These are phyloP conservation scores for Fusarium protoensiforme DNA, from an alignment of 2,329 filamentous ascomycete genomes.

Conservation along the genomic window DNA sequence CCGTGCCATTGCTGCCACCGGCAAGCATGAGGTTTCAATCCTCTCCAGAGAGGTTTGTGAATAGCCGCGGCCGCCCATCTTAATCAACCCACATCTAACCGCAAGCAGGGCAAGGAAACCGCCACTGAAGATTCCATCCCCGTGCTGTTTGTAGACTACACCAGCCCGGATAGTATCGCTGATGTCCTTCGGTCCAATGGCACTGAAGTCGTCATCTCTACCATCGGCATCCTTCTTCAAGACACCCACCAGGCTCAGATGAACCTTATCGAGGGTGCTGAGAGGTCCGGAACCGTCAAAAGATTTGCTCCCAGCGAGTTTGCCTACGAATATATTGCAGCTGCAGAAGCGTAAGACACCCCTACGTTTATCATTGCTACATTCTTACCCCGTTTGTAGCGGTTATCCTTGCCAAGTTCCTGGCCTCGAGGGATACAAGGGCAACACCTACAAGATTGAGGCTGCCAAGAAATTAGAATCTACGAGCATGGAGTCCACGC, in stretches of 20 bases:
- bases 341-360: background rate
- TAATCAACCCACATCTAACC: background rate
- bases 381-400: background rate
- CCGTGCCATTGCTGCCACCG: background rate
- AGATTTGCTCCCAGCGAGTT: background rate
- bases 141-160: background rate
- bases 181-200: background rate
- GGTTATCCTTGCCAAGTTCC: background rate
- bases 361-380: no score
- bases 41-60: background rate
- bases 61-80: background rate
- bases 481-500: background rate
- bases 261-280: background rate
- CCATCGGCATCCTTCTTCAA: background rate
- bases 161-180: background rate
- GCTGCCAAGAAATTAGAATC: background rate
- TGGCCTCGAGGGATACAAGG: background rate
- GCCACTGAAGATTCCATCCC: background rate
- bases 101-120: background rate
- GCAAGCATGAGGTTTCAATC: background rate
- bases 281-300: background rate
- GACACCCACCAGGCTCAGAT: background rate
- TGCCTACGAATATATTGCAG: background rate
- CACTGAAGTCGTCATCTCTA: background rate
- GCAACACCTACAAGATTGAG: background rate